Evolutionary conservation across 2,329 filamentous ascomycete genomes (phyloP), one percentile per base, ranked within the genome.

Genomic region (Colletotrichum lentis): DNA sequence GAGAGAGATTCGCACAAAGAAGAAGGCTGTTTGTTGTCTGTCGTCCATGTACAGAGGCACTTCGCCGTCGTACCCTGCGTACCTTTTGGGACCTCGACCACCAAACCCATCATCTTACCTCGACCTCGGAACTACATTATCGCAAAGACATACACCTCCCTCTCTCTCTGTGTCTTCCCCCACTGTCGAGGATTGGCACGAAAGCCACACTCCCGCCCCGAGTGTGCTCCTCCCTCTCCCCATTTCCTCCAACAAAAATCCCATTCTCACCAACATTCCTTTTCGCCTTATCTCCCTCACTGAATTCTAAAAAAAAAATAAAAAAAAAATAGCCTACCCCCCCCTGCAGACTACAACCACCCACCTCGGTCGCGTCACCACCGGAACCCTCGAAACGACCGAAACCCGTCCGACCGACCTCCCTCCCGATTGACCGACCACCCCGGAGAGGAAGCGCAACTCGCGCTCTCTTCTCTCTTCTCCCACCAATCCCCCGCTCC

Each of bases 71-170:
- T 55, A 22, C 52, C 20, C 22, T 20, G 35, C 52, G n/a, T 22
- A 43, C 37, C 53, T 55, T 53, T n/a, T 53, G 27, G 50, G 53
- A 43, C 43, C 43, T 49, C 41, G 44, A 49, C 31, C 35, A 47
- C 31, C 44, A 59, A 49, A 49, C 43, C 31, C 43, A 31, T 49
- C 43, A 27, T 49, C 56, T 39, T 49, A 37, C 44, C 43, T 57
- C 43, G 54, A n/a, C 43, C 54, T 49, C 65, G 64, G 64, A 52
- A 67, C 64, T 52, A 62, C 64, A 64, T n/a, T 24, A 50, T 64
- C 43, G 47, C 35, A 49, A 63, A 49, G 31, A 10, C 31, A 35
- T 10, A 10, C 31, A 61, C 11, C n/a, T 31, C 20, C 12, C 27
- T 41, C 50, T 27, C 31, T 35, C 31, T 10, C 7, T 35, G 31